Percentiles rank a stretch among this genome's conserved stretches.
Evolutionary conservation across 2,329 filamentous ascomycete genomes (phyloP).

Genomic region (Ceratocystis smalleyi): DNA sequence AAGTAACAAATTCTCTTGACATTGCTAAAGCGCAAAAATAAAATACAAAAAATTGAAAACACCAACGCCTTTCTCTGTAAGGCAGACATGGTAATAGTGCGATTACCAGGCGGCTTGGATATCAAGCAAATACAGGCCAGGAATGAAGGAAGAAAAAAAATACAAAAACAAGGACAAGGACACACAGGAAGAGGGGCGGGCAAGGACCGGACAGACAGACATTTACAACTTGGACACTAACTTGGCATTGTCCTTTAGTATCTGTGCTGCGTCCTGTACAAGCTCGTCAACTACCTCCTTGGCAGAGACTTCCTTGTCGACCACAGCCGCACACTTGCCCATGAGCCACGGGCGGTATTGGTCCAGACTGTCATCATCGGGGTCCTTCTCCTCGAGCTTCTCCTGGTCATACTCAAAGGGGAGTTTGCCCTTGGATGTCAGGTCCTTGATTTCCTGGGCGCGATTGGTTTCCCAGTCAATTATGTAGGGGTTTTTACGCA

Average conservation of each 20-base stretch:
- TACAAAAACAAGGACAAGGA: not conserved
- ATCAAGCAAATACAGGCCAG: not conserved
- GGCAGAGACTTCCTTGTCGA: constrained; percentile 81
- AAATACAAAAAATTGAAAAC: not conserved
- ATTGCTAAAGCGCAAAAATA: not conserved
- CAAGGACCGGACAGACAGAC: not conserved
- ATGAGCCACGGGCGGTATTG: constrained; percentile 84
- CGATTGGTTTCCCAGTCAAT: constrained; percentile 92
- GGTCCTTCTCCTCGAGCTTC: constrained; percentile 51
- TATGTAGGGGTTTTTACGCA: constrained; percentile 89
- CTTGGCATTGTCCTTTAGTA: constrained; percentile 52
- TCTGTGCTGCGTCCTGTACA: constrained; percentile 61
- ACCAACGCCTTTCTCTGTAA: constrained; percentile 3
- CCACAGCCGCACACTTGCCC: constrained; percentile 90
- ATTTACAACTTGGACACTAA: constrained; percentile 49
- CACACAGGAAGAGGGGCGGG: not conserved
- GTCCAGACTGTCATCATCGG: constrained; percentile 76
- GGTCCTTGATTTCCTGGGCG: constrained; percentile 73
- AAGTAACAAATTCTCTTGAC: not conserved
- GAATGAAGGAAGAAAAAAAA: not conserved
- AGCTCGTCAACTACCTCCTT: constrained; percentile 92
- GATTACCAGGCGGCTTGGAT: not conserved
- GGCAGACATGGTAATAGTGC: not conserved
- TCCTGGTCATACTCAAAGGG: constrained; percentile 92
- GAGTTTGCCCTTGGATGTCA: constrained; percentile 76